Percentiles rank a stretch among this genome's conserved stretches.
phyloP scores from a whole-genome alignment of 306 rosid genomes.

The Medicago lupulina region DNA sequence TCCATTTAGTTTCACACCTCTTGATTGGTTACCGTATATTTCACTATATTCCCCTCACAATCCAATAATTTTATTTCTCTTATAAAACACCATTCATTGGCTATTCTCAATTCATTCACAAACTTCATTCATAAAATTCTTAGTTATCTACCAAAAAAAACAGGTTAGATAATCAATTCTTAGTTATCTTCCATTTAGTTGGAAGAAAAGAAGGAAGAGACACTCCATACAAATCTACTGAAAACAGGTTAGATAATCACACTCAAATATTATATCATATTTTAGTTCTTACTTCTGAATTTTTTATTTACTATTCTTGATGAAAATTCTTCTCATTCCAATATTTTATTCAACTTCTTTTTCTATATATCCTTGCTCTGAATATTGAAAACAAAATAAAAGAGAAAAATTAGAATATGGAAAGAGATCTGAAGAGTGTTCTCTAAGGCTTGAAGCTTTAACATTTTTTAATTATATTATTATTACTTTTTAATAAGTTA shows the following conservation, averaged over 20 bases:
- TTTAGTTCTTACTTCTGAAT: not conserved
- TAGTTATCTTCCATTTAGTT: not conserved
- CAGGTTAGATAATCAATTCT: too few species aligned
- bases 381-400: constrained; percentile 1
- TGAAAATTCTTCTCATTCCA: constrained; percentile 19
- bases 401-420: not conserved
- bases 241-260: constrained; percentile 27
- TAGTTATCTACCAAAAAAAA: too few species aligned
- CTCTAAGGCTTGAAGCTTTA: not conserved
- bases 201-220: not conserved
- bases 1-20: not conserved
- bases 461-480: not conserved
- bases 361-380: not conserved
- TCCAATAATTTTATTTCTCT: not conserved
- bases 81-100: not conserved
- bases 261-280: not conserved
- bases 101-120: not conserved
- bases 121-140: not conserved
- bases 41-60: not conserved
- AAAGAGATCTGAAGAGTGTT: not conserved
- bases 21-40: constrained; percentile 7
- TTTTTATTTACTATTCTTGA: not conserved
- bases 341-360: constrained; percentile 15
- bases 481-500: not conserved
- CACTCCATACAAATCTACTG: not conserved